Evolutionary conservation across 192 early-diverging fungal species (phyloP).

Genomic region (Spinellus fusiger): DNA sequence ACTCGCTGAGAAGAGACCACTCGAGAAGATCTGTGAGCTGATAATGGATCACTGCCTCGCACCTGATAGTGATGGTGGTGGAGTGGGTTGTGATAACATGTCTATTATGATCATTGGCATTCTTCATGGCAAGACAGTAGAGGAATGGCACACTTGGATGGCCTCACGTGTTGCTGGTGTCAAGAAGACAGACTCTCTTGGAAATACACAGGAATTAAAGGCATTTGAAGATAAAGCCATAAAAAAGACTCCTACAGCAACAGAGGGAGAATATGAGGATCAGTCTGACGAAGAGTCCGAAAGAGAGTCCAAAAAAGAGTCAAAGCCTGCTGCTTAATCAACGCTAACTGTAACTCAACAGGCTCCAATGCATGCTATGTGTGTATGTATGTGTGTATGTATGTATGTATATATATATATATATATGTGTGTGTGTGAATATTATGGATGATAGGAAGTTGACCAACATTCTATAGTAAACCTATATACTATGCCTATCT

Average conservation of each 20-base stretch:
- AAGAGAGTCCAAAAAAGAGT: no score
- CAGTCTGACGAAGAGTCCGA: no score
- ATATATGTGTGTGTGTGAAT: no score
- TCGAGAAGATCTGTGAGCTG: conserved; percentile 74
- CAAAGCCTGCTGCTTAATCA: no score
- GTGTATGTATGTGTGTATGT: no score
- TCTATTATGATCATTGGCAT: conserved; percentile 89
- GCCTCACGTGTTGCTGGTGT: conserved; percentile 14
- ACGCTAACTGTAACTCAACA: no score
- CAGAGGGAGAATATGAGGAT: background rate
- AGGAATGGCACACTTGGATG: conserved; percentile 71
- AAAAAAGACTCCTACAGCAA: background rate
- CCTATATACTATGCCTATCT: no score
- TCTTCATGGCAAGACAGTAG: conserved; percentile 67
- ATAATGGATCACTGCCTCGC: conserved; percentile 94
- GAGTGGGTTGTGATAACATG: conserved; percentile 99
- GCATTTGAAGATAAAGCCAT: background rate
- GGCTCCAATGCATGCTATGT: no score
- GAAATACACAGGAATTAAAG: background rate
- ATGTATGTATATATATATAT: no score
- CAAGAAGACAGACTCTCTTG: conserved; percentile 15
- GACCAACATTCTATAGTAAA: no score
- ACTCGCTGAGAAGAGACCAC: conserved; percentile 53
- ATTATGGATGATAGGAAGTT: no score
- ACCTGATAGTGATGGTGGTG: conserved; percentile 77